Base-by-base conservation (phyloP, 345 rosid species). In the Eucalyptus grandis region DNA sequence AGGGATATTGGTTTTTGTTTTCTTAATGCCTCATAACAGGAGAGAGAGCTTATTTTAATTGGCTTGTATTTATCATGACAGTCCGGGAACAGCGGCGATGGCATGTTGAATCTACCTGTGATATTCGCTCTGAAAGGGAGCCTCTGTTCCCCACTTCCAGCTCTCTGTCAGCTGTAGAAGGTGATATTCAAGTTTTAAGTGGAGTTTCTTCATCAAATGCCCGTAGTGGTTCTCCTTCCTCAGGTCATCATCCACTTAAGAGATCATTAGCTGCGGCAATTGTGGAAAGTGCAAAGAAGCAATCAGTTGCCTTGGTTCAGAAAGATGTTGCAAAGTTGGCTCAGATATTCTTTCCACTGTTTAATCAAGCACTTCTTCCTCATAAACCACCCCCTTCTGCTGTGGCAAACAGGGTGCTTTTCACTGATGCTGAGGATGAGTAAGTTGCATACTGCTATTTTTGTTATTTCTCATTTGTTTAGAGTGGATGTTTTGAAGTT, bases 371-470 rank as follows among this genome's bases (percentile, higher is more conserved):
- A 47, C 90, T 98, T 15, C 97, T 94, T 93, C 99, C 99, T 26
- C 96, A 96, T 93, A 98, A 96, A 92, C 98, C 99, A 88, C 99
- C 99, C 51, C 93, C 94, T 89, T 90, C 90, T 37, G 92, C 99
- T 87, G 95, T 96, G 31, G 95, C 95, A 86, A 96, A 94, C 93
- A 93, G 99, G 90, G 93, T 96, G 89, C 99, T 98, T 91, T 98
- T 98, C 91, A 97, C 99, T 88, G 98, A 96, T 77, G 88, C 97
- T 91, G 99, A 98, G 95, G 99, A 98, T 93, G 98, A 97, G 99
- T 96, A 90, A 95, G 98, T 95, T 53, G 44, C 82, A n/a, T 87
- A 30, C 88, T 31, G 47, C 30, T 77, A 40, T 40, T 77, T 77
- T 40, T 21, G 47, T 37, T 44, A 43, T 87, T 86, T 15, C 88